phyloP scores from a whole-genome alignment of 192 early-diverging fungal genomes.

The Linderina pennispora region DNA sequence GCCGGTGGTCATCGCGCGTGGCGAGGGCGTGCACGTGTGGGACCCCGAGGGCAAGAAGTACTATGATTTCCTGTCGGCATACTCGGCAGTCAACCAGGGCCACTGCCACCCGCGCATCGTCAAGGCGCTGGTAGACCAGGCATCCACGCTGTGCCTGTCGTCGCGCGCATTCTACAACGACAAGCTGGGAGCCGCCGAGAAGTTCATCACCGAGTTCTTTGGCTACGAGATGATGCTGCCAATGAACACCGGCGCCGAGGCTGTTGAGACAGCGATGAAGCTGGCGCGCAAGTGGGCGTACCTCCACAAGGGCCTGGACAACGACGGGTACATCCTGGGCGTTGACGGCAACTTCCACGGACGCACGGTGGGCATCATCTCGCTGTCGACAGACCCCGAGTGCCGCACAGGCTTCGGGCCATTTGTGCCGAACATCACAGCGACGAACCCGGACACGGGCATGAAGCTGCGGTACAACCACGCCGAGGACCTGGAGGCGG shows the following conservation, averaged over 20 bases:
- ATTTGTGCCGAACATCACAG: constrained; percentile 82
- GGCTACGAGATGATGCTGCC: constrained; percentile 97
- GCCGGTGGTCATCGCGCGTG: constrained; percentile 85
- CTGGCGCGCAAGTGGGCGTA: constrained; percentile 97
- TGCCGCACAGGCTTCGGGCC: constrained; percentile 86
- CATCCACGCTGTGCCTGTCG: constrained; percentile 72
- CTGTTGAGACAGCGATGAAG: constrained; percentile 98
- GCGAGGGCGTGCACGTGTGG: constrained; percentile 86
- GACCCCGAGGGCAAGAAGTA: constrained; percentile 83
- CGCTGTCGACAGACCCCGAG: constrained; percentile 92
- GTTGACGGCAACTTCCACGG: constrained; percentile 95
- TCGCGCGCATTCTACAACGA: constrained; percentile 98
- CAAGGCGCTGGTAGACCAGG: constrained; percentile 84
- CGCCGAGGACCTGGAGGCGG: constrained; percentile 80
- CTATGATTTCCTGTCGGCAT: constrained; percentile 76
- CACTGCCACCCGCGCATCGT: constrained; percentile 97
- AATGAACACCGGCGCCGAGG: constrained; percentile 99
- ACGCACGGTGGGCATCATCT: constrained; percentile 86
- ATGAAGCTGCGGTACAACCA: constrained; percentile 75
- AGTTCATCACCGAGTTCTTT: constrained; percentile 91
- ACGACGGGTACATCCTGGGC: constrained; percentile 75
- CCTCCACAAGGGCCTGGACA: constrained; percentile 79
- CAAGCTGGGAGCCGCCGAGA: constrained; percentile 82
- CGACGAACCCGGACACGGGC: constrained; percentile 68
- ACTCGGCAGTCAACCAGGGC: constrained; percentile 78